Evolutionary conservation across 2,329 filamentous ascomycete species (phyloP).

Genomic region (Phyllosticta paracitricarpa): DNA sequence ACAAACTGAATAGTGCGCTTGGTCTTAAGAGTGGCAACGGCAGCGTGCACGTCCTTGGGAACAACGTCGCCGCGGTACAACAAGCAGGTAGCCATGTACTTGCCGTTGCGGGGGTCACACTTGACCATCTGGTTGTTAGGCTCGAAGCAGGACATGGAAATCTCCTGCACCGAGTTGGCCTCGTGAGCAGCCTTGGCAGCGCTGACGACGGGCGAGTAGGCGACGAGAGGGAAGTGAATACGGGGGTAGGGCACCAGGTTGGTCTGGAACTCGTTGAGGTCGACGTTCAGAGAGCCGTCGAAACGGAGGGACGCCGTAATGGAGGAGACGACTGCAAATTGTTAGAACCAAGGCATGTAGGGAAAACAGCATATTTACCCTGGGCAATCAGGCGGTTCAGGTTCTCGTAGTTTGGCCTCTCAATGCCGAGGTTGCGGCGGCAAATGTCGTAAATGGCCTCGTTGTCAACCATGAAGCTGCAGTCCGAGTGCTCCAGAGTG

Average conservation of each 20-base stretch:
- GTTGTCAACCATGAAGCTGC: slow-evolving; percentile 67
- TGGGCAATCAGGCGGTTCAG: slow-evolving; percentile 64
- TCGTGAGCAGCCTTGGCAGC: slow-evolving; percentile 72
- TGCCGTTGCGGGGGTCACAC: slow-evolving; percentile 63
- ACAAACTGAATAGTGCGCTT: slow-evolving; percentile 65
- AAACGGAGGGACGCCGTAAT: slow-evolving; percentile 65
- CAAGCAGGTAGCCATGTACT: slow-evolving; percentile 66
- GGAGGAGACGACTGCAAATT: slow-evolving; percentile 51
- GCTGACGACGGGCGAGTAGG: slow-evolving; percentile 62
- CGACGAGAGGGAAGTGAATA: slow-evolving; percentile 66
- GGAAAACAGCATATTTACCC: slow-evolving; percentile 12
- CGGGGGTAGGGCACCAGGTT: slow-evolving; percentile 65
- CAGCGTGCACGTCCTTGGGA: slow-evolving; percentile 58
- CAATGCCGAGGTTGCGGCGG: slow-evolving; percentile 60
- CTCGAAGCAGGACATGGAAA: slow-evolving; percentile 45
- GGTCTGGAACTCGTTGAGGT: slow-evolving; percentile 70
- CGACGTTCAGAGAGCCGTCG: slow-evolving; percentile 62
- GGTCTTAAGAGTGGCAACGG: slow-evolving; percentile 58
- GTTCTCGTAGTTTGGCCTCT: slow-evolving; percentile 59
- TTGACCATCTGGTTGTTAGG: slow-evolving; percentile 73
- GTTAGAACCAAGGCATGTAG: background rate
- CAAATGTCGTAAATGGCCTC: slow-evolving; percentile 69
- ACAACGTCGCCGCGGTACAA: slow-evolving; percentile 64
- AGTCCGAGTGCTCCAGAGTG: slow-evolving; percentile 70
- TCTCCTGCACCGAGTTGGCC: slow-evolving; percentile 95